Evolutionary conservation across 352 stramenopile genomes (phyloP).

Genomic region (Pythium grandisporangium): DNA sequence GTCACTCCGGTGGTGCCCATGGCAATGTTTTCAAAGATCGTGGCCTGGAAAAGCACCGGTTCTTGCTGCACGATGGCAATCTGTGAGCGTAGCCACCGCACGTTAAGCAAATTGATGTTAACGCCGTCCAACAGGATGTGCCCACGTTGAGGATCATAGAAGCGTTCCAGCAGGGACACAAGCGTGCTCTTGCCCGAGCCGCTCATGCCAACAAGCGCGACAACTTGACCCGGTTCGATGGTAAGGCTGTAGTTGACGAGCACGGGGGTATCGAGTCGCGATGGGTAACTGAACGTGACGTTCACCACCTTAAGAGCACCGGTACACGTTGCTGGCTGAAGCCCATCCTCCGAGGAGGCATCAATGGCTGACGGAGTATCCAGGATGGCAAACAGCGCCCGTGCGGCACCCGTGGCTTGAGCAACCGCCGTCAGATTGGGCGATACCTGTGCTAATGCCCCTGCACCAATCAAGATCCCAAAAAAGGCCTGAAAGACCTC

Average conservation of each 20-base stretch:
- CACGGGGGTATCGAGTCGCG: conserved; percentile 27
- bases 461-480: conserved; percentile 33
- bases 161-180: conserved; percentile 52
- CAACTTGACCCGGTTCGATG: conserved; percentile 29
- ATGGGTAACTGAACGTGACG: conserved; percentile 25
- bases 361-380: conserved; percentile 40
- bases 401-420: conserved; percentile 30
- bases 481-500: conserved; percentile 48
- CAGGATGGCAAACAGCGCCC: conserved; percentile 39
- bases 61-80: conserved; percentile 54
- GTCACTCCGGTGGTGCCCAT: conserved; percentile 20
- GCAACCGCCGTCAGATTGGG: conserved; percentile 42
- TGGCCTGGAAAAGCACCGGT: conserved; percentile 61
- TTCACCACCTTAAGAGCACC: conserved; percentile 26
- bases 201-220: conserved; percentile 4
- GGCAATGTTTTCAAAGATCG: conserved; percentile 77
- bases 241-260: conserved; percentile 58
- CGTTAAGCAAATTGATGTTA: conserved; percentile 44
- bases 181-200: conserved; percentile 6
- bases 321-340: conserved; percentile 10
- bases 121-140: conserved; percentile 54
- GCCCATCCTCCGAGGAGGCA: conserved; percentile 12
- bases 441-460: conserved; percentile 32
- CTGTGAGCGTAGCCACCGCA: conserved; percentile 19
- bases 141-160: conserved; percentile 70